Base-by-base conservation (phyloP, 441 rosid genomes). In the Euphorbia celastroides region DNA sequence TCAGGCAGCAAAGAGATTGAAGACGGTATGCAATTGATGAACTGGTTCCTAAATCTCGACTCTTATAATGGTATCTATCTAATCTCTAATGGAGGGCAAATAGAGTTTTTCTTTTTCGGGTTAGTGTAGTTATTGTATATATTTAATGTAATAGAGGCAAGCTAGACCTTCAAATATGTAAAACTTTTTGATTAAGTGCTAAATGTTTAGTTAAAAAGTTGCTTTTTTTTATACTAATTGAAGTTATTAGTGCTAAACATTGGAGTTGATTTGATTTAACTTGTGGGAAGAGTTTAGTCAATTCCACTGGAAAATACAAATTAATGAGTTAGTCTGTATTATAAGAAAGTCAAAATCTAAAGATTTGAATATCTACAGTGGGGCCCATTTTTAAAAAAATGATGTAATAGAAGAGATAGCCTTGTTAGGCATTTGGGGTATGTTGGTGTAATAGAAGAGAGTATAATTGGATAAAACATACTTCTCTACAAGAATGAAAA, bases 1-100 rank as follows among this genome's bases (percentile, higher is more conserved):
- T 73, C 92, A 92, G 59, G 96, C 97, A 0, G 96, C 97, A 1
- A 91, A 85, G 82, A 83, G 87, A 72, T 73, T 84, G 85, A 91
- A 86, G 88, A 85, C 83, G 0, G 80, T 79, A 46, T 82, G 96
- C 89, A 84, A 82, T 70, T 84, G 84, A 88, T 67, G 55, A 54
- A 5, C 25, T 48, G 27, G 0, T 48, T 48, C 54, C 6, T 0
- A 48, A 48, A 48, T 72, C 28, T 55, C 72, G 8, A 75, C 63
- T 74, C 84, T 84, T 41, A 28, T 41, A 51, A 25, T 52, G 51
- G 52, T 48, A 28, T 55, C 54, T 5, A 17, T 27, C 52, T 54
- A 61, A 57, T 5, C 9, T 27, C 52, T 54, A 61, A 57, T 42
- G 55, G 71, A 64, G 70, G 72, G 78, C 70, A 80, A n/a, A 78